A percentile compares a stretch with the other conserved stretches of the same genome.
These are phyloP conservation scores for Colletotrichum sublineola DNA, from an alignment of 2,329 filamentous ascomycete genomes.

Conservation along the genomic window DNA sequence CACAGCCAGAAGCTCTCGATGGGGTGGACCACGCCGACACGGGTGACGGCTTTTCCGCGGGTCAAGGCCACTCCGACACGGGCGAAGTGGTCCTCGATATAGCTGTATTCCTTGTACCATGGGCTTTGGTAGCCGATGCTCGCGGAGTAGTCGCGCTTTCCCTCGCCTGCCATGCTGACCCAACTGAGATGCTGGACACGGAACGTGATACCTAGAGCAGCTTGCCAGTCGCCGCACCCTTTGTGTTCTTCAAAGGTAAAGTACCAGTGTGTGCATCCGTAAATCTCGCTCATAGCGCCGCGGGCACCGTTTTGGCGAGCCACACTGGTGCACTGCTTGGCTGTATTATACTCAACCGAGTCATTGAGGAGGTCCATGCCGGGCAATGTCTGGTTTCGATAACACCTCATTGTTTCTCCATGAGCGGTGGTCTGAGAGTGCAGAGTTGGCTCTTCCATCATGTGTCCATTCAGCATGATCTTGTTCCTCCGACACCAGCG, in stretches of 20 bases:
- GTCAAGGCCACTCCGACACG: slow-evolving; percentile 50
- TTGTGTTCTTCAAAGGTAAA: slow-evolving; percentile 52
- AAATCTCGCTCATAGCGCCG: slow-evolving; percentile 49
- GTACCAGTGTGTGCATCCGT: slow-evolving; percentile 50
- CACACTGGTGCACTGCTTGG: slow-evolving; percentile 50
- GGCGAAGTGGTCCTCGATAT: slow-evolving; percentile 51
- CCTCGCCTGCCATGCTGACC: slow-evolving; percentile 52
- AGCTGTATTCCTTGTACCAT: slow-evolving; percentile 51
- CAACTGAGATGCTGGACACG: slow-evolving; percentile 50
- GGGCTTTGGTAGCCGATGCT: slow-evolving; percentile 51
- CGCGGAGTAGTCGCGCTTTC: slow-evolving; percentile 50
- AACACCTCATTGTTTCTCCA: slow-evolving; percentile 52
- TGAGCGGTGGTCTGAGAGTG: slow-evolving; percentile 49
- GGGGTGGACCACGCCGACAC: slow-evolving; percentile 50
- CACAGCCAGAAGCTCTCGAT: slow-evolving; percentile 52
- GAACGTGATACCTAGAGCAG: slow-evolving; percentile 51
- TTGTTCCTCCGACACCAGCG: slow-evolving; percentile 48
- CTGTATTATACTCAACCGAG: slow-evolving; percentile 50
- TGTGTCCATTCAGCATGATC: slow-evolving; percentile 48
- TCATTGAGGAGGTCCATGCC: slow-evolving; percentile 51
- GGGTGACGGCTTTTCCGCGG: slow-evolving; percentile 47
- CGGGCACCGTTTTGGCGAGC: slow-evolving; percentile 48
- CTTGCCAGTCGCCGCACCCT: slow-evolving; percentile 52
- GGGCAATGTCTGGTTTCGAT: slow-evolving; percentile 49
- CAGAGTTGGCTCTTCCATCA: slow-evolving; percentile 52